These are phyloP conservation scores for Scleromitrula shiraiana DNA, from an alignment of 2,329 filamentous ascomycete species.

Conservation along the genomic window DNA sequence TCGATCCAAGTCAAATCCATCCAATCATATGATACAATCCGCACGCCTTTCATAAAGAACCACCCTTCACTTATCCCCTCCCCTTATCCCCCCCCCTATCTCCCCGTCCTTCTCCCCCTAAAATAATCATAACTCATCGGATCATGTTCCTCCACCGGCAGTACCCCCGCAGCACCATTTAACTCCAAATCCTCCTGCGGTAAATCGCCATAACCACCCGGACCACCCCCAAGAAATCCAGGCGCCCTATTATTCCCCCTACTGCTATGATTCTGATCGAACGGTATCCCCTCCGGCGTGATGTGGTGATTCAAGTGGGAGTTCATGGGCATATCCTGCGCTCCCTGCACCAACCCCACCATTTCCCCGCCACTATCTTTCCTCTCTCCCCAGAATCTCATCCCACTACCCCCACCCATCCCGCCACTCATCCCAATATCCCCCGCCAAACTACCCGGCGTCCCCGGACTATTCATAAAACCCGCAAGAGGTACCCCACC, in stretches of 20 bases:
- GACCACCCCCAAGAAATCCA: constrained; percentile 49
- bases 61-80: too few relatives aligned
- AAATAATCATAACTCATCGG: constrained; percentile 29
- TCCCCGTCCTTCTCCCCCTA: constrained; percentile 16
- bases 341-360: background rate
- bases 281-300: background rate
- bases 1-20: too few relatives aligned
- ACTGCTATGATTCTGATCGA: background rate
- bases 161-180: too few relatives aligned
- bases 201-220: constrained; percentile 51
- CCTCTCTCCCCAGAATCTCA: background rate
- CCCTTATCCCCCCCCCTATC: background rate
- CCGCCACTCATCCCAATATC: constrained; percentile 4
- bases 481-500: background rate
- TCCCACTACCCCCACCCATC: background rate
- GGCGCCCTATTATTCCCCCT: constrained; percentile 32
- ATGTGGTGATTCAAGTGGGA: too few relatives aligned
- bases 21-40: too few relatives aligned
- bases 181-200: constrained; percentile 38
- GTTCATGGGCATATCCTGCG: background rate
- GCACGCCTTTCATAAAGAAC: too few relatives aligned
- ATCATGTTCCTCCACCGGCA: constrained; percentile 21
- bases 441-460: background rate
- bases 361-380: constrained; percentile 1
- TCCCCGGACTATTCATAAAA: background rate